Evolutionary conservation across 768 basidiomycete genomes (phyloP).

Genomic region (Antrodiella citrinella): DNA sequence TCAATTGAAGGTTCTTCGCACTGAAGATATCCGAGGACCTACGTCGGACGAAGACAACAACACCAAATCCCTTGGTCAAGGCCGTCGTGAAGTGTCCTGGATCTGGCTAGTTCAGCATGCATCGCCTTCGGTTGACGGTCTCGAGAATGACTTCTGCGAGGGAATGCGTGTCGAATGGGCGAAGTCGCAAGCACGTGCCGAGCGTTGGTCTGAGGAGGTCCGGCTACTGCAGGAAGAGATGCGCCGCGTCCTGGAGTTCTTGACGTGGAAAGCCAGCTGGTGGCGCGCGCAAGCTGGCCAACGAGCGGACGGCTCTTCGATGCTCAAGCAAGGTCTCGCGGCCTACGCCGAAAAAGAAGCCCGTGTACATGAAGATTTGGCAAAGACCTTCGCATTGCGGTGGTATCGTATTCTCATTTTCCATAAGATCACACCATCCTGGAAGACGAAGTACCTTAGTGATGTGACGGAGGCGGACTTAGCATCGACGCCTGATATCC

Average conservation of each 20-base stretch:
- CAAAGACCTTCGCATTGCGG: background rate
- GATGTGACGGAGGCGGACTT: no score
- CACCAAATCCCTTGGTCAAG: background rate
- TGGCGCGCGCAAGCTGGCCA: background rate
- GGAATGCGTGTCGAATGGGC: conserved; percentile 8
- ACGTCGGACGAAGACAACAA: background rate
- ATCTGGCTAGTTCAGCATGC: no score
- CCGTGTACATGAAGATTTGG: background rate
- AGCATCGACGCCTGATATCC: no score
- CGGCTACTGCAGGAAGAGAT: conserved; percentile 19
- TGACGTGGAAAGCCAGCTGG: background rate
- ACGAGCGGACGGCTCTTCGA: background rate
- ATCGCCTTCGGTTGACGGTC: background rate
- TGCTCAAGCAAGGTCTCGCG: background rate
- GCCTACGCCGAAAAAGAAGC: background rate
- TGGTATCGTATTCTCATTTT: background rate
- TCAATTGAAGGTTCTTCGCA: background rate
- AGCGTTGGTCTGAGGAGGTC: conserved; percentile 10
- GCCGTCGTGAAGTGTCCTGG: background rate
- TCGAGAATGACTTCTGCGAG: background rate
- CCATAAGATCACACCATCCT: background rate
- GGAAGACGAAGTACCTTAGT: background rate
- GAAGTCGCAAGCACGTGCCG: conserved; percentile 1
- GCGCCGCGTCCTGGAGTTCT: conserved; percentile 15
- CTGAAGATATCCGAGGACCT: background rate